These are phyloP conservation scores for Pseudonitzschia multistriata DNA, from an alignment of 108 stramenopile genomes.

Conservation along the genomic window DNA sequence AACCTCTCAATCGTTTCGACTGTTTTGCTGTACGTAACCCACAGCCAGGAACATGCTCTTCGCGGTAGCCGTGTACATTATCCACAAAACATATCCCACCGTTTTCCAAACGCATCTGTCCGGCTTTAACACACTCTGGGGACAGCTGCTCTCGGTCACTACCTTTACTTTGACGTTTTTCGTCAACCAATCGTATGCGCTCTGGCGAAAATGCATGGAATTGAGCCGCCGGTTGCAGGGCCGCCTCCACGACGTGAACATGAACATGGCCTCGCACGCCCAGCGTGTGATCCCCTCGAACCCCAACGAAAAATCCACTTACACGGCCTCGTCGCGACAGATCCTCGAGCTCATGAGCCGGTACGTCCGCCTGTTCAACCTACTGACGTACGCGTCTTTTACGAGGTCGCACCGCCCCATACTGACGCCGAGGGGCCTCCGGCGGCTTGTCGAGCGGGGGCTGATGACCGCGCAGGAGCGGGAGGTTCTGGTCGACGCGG, in stretches of 20 bases:
- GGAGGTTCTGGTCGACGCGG: conserved; percentile 67
- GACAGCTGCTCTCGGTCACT: conserved; percentile 77
- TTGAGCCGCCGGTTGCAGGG: conserved; percentile 81
- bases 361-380: conserved; percentile 83
- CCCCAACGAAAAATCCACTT: conserved; percentile 63
- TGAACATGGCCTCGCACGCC: conserved; percentile 86
- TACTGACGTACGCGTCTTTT: conserved; percentile 87
- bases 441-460: conserved; percentile 81
- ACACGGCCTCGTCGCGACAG: conserved; percentile 71
- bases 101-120: conserved; percentile 26
- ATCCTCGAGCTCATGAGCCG: conserved; percentile 70
- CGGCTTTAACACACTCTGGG: conserved; percentile 81
- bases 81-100: conserved; percentile 44
- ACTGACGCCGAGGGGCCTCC: conserved; percentile 83
- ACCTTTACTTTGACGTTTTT: conserved; percentile 92
- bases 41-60: conserved; percentile 60
- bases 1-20: too few species aligned
- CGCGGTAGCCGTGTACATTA: conserved; percentile 49
- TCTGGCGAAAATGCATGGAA: conserved; percentile 88
- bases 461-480: conserved; percentile 75
- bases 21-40: not conserved
- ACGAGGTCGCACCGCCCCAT: conserved; percentile 88
- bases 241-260: conserved; percentile 80
- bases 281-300: conserved; percentile 47
- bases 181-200: conserved; percentile 82